These are phyloP conservation scores for Crithidia fasciculata DNA, from an alignment of 208 protist species.

Conservation along the genomic window DNA sequence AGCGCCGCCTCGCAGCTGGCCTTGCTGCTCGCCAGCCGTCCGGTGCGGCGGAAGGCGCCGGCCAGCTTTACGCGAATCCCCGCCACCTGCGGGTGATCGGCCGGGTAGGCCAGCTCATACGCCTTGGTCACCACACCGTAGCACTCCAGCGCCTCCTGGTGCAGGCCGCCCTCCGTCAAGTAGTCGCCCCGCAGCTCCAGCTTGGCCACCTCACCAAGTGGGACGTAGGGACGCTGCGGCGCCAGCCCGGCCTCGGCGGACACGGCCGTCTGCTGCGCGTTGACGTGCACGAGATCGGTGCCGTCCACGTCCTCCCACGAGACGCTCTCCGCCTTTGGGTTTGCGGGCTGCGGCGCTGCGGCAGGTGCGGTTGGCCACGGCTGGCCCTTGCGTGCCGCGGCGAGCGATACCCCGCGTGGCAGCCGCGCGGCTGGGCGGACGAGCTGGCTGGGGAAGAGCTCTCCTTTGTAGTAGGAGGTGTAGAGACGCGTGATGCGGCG, in stretches of 20 bases:
- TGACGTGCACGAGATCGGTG: slow-evolving; percentile 68
- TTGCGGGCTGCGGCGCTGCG: slow-evolving; percentile 1
- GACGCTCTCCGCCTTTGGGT: slow-evolving; percentile 33
- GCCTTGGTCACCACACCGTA: slow-evolving; percentile 90
- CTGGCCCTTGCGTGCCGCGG: slow-evolving; percentile 25
- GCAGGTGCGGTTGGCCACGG: neutral
- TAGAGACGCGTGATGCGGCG: slow-evolving; percentile 83
- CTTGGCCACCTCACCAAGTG: slow-evolving; percentile 83
- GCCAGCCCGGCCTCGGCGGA: neutral
- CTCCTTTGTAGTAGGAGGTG: slow-evolving; percentile 83
- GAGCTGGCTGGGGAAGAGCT: slow-evolving; percentile 81
- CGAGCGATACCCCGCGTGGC: slow-evolving; percentile 43
- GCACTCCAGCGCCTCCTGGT: slow-evolving; percentile 88
- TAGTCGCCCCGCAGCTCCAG: slow-evolving; percentile 90
- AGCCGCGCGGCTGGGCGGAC: slow-evolving; percentile 62
- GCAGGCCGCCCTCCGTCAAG: slow-evolving; percentile 76
- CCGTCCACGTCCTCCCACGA: slow-evolving; percentile 65
- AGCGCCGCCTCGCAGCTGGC: slow-evolving; percentile 64
- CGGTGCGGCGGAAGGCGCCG: slow-evolving; percentile 83
- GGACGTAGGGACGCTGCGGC: slow-evolving; percentile 68
- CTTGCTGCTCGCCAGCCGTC: slow-evolving; percentile 65
- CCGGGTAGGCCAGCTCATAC: slow-evolving; percentile 83
- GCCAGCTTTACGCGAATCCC: slow-evolving; percentile 83
- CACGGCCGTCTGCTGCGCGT: slow-evolving; percentile 26
- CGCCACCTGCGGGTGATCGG: slow-evolving; percentile 64